These are phyloP conservation scores for Aleurites moluccanus DNA, from an alignment of 441 rosid genomes.

Conservation along the genomic window DNA sequence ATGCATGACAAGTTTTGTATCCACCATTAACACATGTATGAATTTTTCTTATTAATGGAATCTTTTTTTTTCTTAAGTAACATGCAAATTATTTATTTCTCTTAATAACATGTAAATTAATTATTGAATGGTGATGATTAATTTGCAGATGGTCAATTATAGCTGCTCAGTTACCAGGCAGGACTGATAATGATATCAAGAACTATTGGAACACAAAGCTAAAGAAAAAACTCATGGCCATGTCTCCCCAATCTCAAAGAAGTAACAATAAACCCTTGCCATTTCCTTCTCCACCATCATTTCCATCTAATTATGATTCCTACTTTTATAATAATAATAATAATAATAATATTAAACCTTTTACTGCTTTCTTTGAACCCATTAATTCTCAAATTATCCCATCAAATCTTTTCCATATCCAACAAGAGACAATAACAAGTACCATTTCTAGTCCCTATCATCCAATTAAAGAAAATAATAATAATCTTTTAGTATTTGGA, in stretches of 20 bases:
- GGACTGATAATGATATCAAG: slow-evolving; percentile 40
- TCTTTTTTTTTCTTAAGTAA: too few relatives aligned
- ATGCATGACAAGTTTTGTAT: slow-evolving; percentile 39
- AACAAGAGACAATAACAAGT: slow-evolving; percentile 30
- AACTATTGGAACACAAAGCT: slow-evolving; percentile 40
- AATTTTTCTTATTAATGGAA: slow-evolving; percentile 14
- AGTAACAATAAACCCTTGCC: slow-evolving; percentile 29
- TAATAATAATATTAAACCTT: slow-evolving; percentile 28
- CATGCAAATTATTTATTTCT: too few relatives aligned
- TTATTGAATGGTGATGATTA: too few relatives aligned
- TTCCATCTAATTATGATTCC: slow-evolving; percentile 36
- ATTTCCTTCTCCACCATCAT: slow-evolving; percentile 34
- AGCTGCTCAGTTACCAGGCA: slow-evolving; percentile 41
- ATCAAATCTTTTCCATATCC: slow-evolving; percentile 32
- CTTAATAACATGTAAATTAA: slow-evolving; percentile 22
- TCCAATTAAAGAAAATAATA: slow-evolving; percentile 29
- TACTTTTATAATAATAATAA: slow-evolving; percentile 9
- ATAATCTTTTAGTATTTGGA: slow-evolving; percentile 48
- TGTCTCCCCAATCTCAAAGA: slow-evolving; percentile 39
- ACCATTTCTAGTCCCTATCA: slow-evolving; percentile 25
- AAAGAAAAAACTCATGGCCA: slow-evolving; percentile 47
- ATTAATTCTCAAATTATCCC: slow-evolving; percentile 23
- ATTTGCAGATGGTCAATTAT: slow-evolving; percentile 44
- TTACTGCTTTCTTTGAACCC: slow-evolving; percentile 38
- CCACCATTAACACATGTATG: slow-evolving; percentile 24